Percentiles rank a stretch among this genome's conserved stretches.
phyloP scores from a whole-genome alignment of 78 protist species.

The Cavenderia fasciculata region DNA sequence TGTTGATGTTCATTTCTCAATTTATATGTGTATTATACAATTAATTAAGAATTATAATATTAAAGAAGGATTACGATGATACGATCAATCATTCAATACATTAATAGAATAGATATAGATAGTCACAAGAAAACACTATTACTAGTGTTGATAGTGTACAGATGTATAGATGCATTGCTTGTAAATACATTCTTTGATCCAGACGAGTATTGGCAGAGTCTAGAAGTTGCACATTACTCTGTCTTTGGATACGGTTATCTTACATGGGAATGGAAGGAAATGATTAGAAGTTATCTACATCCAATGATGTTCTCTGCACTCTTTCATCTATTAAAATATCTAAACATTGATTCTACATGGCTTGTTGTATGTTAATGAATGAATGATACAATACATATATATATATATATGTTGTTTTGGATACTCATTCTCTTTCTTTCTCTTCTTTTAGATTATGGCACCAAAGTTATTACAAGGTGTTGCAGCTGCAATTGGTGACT shows the following conservation, averaged over 20 bases:
- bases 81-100: too few relatives aligned
- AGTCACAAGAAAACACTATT: too few relatives aligned
- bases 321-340: slow-evolving; percentile 25
- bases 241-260: slow-evolving; percentile 87
- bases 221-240: slow-evolving; percentile 86
- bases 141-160: not conserved
- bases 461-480: slow-evolving; percentile 72
- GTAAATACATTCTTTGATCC: slow-evolving; percentile 82
- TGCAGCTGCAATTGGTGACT: slow-evolving; percentile 45
- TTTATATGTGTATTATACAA: too few relatives aligned
- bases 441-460: slow-evolving; percentile 14
- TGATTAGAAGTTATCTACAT: slow-evolving; percentile 80
- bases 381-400: not conserved
- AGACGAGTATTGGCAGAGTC: slow-evolving; percentile 88
- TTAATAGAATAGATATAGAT: too few relatives aligned
- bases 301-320: slow-evolving; percentile 64
- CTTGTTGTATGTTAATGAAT: slow-evolving; percentile 4
- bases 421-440: not conserved
- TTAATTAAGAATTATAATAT: too few relatives aligned
- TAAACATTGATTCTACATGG: slow-evolving; percentile 74
- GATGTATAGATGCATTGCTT: slow-evolving; percentile 25
- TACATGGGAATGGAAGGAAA: slow-evolving; percentile 91
- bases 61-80: too few relatives aligned
- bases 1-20: too few relatives aligned
- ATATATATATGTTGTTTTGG: not conserved